Evolutionary conservation across 805 yeast species (phyloP), one percentile per base, ranked within the genome.

Genomic region (Crinitomyces ghanaensis): DNA sequence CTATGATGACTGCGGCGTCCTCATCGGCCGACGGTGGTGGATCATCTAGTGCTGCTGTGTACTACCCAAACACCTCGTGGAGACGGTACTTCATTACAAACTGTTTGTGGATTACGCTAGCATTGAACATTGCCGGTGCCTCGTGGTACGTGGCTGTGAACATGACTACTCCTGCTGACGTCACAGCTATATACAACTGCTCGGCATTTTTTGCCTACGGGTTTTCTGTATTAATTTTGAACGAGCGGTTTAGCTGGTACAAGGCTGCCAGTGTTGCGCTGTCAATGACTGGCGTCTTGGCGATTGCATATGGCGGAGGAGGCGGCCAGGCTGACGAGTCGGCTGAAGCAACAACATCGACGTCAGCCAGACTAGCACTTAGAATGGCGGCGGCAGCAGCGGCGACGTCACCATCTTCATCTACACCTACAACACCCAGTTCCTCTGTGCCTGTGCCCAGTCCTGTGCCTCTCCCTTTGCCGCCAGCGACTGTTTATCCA

Each of bases 161-260:
- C 19, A 57, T 80, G 49, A 75, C 93, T 1, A 78, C 85, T 19
- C 83, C 93, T 0, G 66, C 83, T 3, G 94, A 84, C 48, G 78
- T 84, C 23, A 84, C 94, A 2, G 95, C 95, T 3, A 83, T 83
- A 39, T 84, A 83, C 59, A 83, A 84, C 59, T 82, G 91, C 51
- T 77, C 88, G 11, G 93, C 94, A 0, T 84, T 84, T 53, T 77
- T 86, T 3, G 94, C 94, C 0, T 77, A 84, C 49, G 70, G 81
- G 11, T 83, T 84, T 56, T 83, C 93, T 3, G 74, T 84, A 18
- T 81, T 85, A 1, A 54, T 84, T 14, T 60, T 84, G 32, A 60
- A 70, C 21, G 95, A 84, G 48, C 60, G 56, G 30, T 72, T 82
- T 46, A 69, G 76, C 3, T 63, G 71, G 62, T 48, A 70, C 33